Conservation (phyloP, 2,329 filamentous ascomycete species). For the Botrytis galanthina region DNA sequence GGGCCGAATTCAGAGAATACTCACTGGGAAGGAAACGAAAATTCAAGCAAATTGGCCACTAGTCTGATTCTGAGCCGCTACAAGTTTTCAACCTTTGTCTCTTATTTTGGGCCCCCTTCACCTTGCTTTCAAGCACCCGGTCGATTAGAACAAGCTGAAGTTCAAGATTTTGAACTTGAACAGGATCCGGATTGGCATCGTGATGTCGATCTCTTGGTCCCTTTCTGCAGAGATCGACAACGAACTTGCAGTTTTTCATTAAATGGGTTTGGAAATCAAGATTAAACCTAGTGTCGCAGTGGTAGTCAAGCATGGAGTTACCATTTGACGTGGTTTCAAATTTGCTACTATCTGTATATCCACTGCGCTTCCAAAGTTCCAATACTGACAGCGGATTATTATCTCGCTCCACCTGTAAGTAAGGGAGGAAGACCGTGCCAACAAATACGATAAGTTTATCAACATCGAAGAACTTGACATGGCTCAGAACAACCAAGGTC, state of each 20-base stretch:
- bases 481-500: neutral
- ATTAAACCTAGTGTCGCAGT: rapidly evolving
- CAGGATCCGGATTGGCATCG: too few species aligned
- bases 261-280: neutral
- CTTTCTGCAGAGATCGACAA: neutral
- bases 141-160: neutral
- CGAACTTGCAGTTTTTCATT: neutral
- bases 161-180: neutral
- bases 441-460: neutral
- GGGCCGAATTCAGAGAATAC: too few species aligned
- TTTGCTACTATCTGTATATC: neutral
- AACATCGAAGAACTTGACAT: neutral
- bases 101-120: neutral
- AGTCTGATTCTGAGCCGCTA: too few species aligned
- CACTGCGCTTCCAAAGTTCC: neutral
- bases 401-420: neutral
- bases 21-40: neutral
- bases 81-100: too few species aligned
- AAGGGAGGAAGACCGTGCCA: neutral
- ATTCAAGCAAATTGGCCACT: neutral
- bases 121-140: neutral
- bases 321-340: neutral
- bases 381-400: neutral
- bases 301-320: neutral
- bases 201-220: rapidly evolving